These are phyloP conservation scores for Cystobasidiaceae sp. DNA, from an alignment of 1,284 basidiomycete genomes.

Conservation along the genomic window DNA sequence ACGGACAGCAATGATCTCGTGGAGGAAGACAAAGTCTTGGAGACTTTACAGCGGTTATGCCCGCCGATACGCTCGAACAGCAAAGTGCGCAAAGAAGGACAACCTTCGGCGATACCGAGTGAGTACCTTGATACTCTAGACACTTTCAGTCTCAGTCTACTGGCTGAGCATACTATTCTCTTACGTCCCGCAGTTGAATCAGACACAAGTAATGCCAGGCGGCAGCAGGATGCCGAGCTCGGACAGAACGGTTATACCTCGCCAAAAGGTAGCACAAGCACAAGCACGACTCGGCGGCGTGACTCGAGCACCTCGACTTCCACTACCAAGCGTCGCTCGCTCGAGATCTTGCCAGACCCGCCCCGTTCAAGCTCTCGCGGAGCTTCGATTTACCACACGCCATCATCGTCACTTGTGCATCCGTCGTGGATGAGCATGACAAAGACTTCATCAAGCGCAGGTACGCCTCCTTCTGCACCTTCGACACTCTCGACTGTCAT, in stretches of 20 bases:
- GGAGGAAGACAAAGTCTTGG: conserved; percentile 24
- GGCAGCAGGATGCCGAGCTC: conserved; percentile 3
- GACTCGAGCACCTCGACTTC: conserved; percentile 3
- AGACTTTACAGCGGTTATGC: conserved; percentile 17
- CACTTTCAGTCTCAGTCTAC: background rate
- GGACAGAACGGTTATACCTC: background rate
- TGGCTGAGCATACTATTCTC: no score
- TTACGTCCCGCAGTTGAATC: conserved; percentile 1
- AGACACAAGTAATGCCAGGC: background rate
- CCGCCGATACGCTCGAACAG: background rate
- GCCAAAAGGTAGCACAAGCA: background rate
- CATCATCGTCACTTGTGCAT: conserved; percentile 2
- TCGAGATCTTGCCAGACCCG: conserved; percentile 25
- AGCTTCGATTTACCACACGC: conserved; percentile 22
- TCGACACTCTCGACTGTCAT: background rate
- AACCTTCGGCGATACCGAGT: conserved; percentile 14
- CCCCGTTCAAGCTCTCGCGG: background rate
- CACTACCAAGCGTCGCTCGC: conserved; percentile 21
- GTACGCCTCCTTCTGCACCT: conserved; percentile 1
- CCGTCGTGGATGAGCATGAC: conserved; percentile 10
- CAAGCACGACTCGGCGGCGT: background rate
- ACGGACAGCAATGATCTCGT: conserved; percentile 14
- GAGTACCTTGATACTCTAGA: background rate
- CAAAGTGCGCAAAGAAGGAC: background rate
- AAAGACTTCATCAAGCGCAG: background rate